Conservation (phyloP, 805 yeast genomes). For the Millerozyma acaciae region DNA sequence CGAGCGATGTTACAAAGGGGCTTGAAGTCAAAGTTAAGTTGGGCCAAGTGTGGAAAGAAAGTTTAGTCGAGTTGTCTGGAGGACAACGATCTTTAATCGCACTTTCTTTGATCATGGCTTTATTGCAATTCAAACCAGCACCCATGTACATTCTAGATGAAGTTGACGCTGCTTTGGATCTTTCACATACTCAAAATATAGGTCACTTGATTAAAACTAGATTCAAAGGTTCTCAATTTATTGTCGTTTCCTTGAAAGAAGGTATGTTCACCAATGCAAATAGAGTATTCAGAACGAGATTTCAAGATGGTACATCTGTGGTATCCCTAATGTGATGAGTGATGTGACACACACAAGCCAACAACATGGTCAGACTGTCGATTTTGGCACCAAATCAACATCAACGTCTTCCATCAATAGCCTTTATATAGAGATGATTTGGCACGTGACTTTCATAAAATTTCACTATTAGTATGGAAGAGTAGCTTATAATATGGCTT, state of each 20-base stretch:
- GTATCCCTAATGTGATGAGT: slow-evolving; percentile 72
- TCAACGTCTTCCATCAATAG: too few species aligned
- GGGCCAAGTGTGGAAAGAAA: slow-evolving; percentile 94
- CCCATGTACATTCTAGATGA: slow-evolving; percentile 98
- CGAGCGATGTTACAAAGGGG: slow-evolving; percentile 84
- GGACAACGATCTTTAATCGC: slow-evolving; percentile 97
- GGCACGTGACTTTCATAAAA: too few species aligned
- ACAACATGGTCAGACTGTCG: too few species aligned
- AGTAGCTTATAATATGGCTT: too few species aligned
- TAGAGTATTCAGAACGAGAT: slow-evolving; percentile 85
- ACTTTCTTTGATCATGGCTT: slow-evolving; percentile 83
- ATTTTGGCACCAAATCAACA: too few species aligned
- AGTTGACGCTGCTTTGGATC: slow-evolving; percentile 96
- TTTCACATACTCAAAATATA: slow-evolving; percentile 95
- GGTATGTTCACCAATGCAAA: slow-evolving; percentile 99
- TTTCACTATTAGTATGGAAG: too few species aligned
- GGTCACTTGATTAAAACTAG: slow-evolving; percentile 94
- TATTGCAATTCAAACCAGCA: slow-evolving; percentile 93
- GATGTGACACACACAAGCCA: too few species aligned
- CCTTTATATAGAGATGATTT: too few species aligned
- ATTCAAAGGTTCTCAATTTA: slow-evolving; percentile 93
- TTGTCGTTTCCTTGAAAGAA: slow-evolving; percentile 93
- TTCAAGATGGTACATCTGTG: slow-evolving; percentile 95
- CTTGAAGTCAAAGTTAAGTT: slow-evolving; percentile 84
- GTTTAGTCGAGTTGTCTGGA: slow-evolving; percentile 91